phyloP scores from a whole-genome alignment of 106 monocot species.

The Alisma plantagoaquatica region DNA sequence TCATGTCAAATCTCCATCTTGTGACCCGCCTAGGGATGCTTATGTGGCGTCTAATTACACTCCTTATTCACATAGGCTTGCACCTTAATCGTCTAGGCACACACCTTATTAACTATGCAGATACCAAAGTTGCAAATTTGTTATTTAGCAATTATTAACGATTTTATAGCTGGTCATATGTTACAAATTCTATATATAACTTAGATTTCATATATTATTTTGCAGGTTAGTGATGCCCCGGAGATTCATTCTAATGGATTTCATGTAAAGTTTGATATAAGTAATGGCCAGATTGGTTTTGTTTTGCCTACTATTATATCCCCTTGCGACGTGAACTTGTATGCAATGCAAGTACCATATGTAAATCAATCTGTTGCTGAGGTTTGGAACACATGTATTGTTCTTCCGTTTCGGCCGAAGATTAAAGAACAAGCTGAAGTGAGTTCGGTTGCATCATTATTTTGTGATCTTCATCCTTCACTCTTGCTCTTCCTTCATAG shows the following conservation, averaged over 20 bases:
- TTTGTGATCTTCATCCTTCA: constrained; percentile 96
- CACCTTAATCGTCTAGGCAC: no score
- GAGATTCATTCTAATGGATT: constrained; percentile 97
- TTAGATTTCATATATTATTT: no score
- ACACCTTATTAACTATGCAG: no score
- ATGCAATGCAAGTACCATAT: constrained; percentile 33
- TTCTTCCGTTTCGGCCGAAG: constrained; percentile 74
- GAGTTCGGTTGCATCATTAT: constrained; percentile 59
- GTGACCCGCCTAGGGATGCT: no score
- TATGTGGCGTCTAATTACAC: not conserved
- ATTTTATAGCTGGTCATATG: no score
- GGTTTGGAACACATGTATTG: constrained; percentile 85
- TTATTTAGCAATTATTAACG: no score
- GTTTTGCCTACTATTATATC: constrained; percentile 76
- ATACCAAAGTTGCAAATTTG: no score
- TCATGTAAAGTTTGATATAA: constrained; percentile 93
- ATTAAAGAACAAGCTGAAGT: constrained; percentile 31
- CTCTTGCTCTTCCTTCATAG: constrained; percentile 77
- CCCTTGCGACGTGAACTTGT: constrained; percentile 37
- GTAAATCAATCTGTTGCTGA: constrained; percentile 18
- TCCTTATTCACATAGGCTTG: not conserved
- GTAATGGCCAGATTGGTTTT: constrained; percentile 95
- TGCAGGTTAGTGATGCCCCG: constrained; percentile 91
- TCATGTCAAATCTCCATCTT: no score
- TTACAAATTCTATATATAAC: no score